Evolutionary conservation across 805 yeast genomes (phyloP).

Genomic region (Ogataea methylovora): DNA sequence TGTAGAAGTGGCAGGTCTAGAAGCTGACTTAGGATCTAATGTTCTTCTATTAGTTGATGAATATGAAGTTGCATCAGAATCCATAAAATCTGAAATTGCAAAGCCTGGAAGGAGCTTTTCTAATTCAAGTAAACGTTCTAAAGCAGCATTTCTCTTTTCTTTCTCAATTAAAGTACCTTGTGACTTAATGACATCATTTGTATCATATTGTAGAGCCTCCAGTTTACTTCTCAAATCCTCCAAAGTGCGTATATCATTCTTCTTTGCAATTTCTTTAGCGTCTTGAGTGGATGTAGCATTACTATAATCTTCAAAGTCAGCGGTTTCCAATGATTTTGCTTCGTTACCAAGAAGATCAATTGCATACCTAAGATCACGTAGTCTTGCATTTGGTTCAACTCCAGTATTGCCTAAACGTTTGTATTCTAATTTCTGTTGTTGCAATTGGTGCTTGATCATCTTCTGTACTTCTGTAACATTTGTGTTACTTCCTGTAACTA

Average conservation of each 20-base stretch:
- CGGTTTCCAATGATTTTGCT: conserved; percentile 81
- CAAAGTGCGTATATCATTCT: conserved; percentile 49
- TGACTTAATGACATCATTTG: conserved; percentile 67
- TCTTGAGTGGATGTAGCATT: conserved; percentile 20
- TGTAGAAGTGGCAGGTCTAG: conserved; percentile 7
- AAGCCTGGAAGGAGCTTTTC: conserved; percentile 33
- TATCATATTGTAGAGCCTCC: conserved; percentile 59
- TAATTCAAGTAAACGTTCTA: conserved; percentile 64
- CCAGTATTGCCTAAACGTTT: conserved; percentile 32
- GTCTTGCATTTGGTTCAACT: conserved; percentile 70
- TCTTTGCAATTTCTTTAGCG: conserved; percentile 16
- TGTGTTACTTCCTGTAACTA: conserved; percentile 8
- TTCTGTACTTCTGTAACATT: conserved; percentile 25
- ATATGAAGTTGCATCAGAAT: background rate
- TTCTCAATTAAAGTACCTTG: conserved; percentile 41
- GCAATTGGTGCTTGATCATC: conserved; percentile 36
- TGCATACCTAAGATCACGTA: conserved; percentile 67
- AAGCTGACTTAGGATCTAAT: conserved; percentile 21
- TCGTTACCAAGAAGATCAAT: conserved; percentile 82
- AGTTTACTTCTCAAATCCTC: conserved; percentile 48
- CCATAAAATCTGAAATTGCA: conserved; percentile 11
- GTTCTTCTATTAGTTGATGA: conserved; percentile 9
- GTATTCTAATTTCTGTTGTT: conserved; percentile 36
- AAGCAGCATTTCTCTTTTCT: conserved; percentile 58
- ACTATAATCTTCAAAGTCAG: conserved; percentile 56